Conservation (phyloP, 768 basidiomycete species). For the Phlegmacium glaucopus region DNA sequence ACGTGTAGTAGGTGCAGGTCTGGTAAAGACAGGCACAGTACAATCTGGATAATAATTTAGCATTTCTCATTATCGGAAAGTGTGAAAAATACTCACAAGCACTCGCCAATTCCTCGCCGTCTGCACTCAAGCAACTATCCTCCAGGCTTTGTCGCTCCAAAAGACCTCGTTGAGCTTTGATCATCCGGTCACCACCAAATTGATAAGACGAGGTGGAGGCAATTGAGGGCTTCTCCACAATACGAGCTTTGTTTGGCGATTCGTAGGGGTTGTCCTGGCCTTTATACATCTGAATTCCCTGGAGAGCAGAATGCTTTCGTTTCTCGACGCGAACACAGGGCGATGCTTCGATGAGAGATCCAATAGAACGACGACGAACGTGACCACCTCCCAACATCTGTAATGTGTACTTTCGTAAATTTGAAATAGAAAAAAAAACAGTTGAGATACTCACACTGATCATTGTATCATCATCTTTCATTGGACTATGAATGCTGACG, state of each 20-base stretch:
- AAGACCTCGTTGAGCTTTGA: slow-evolving; percentile 57
- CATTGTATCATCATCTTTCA: slow-evolving; percentile 78
- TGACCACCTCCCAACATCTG: slow-evolving; percentile 82
- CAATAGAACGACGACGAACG: slow-evolving; percentile 64
- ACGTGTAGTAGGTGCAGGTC: slow-evolving; percentile 45
- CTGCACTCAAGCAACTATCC: slow-evolving; percentile 58
- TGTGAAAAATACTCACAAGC: slow-evolving; percentile 46
- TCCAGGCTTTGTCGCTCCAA: slow-evolving; percentile 67
- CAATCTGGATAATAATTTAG: slow-evolving; percentile 23
- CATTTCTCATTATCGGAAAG: background rate
- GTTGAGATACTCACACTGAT: slow-evolving; percentile 51
- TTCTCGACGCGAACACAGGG: slow-evolving; percentile 68
- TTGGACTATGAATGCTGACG: slow-evolving; percentile 43
- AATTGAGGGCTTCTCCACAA: slow-evolving; percentile 64
- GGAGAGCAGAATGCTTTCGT: slow-evolving; percentile 48
- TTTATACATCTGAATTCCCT: slow-evolving; percentile 24
- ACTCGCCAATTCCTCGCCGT: slow-evolving; percentile 57
- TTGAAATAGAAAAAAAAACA: slow-evolving; percentile 1
- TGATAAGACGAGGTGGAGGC: slow-evolving; percentile 59
- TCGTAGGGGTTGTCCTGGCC: slow-evolving; percentile 29
- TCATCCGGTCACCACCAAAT: slow-evolving; percentile 70
- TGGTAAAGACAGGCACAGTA: slow-evolving; percentile 58
- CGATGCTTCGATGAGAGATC: slow-evolving; percentile 63
- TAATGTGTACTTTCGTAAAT: background rate
- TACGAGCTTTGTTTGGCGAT: slow-evolving; percentile 44